Evolutionary conservation across 805 yeast species (phyloP).

Genomic region (Kurtzmaniella cleridarum): DNA sequence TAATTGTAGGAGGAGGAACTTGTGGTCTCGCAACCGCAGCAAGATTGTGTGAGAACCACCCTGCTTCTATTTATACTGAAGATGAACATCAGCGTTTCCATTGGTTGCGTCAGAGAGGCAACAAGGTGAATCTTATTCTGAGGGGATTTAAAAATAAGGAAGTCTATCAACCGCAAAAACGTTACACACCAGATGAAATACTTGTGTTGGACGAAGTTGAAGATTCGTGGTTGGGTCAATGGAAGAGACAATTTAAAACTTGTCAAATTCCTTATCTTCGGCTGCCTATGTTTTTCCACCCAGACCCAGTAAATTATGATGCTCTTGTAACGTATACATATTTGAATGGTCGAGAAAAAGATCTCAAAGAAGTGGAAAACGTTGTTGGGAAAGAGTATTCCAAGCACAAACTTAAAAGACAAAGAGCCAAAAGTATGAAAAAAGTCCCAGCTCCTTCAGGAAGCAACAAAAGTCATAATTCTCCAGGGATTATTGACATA

Average conservation of each 20-base stretch:
- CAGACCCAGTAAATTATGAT: slow-evolving; percentile 40
- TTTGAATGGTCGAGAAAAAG: slow-evolving; percentile 23
- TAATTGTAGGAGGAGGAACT: slow-evolving; percentile 44
- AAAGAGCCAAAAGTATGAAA: slow-evolving; percentile 10
- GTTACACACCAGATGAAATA: slow-evolving; percentile 22
- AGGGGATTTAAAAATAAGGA: slow-evolving; percentile 9
- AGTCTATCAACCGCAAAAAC: slow-evolving; percentile 9
- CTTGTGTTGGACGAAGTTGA: slow-evolving; percentile 31
- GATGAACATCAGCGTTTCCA: slow-evolving; percentile 44
- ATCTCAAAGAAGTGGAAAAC: slow-evolving; percentile 35
- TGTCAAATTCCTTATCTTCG: slow-evolving; percentile 39
- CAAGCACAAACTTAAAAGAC: slow-evolving; percentile 36
- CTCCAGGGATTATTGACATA: slow-evolving; percentile 33
- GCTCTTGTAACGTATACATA: slow-evolving; percentile 39
- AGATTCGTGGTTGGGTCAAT: slow-evolving; percentile 34
- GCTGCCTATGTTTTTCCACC: slow-evolving; percentile 46
- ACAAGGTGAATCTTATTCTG: slow-evolving; percentile 20
- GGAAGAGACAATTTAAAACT: slow-evolving; percentile 38
- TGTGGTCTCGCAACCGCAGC: slow-evolving; percentile 39
- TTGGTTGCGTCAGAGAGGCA: slow-evolving; percentile 33
- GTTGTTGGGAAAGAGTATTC: slow-evolving; percentile 42
- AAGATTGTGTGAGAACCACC: slow-evolving; percentile 36
- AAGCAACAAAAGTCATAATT: slow-evolving; percentile 16
- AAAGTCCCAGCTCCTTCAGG: slow-evolving; percentile 11
- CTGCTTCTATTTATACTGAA: slow-evolving; percentile 41